Conservation (phyloP, 768 basidiomycete genomes). For the Artomyces pyxidatus region DNA sequence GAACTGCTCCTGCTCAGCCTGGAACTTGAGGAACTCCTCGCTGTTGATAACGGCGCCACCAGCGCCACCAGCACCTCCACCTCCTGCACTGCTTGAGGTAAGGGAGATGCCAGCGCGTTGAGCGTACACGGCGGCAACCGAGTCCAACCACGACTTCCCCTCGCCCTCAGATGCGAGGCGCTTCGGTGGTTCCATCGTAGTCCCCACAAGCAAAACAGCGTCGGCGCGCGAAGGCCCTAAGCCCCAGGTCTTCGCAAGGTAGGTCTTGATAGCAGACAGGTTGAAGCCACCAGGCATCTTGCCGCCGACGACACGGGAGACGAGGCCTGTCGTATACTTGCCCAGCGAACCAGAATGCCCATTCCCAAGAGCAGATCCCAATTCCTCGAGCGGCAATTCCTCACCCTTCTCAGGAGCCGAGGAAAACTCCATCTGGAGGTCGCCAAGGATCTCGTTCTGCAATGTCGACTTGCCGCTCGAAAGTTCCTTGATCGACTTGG, state of each 20-base stretch:
- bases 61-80: slow-evolving; percentile 47
- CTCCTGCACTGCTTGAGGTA: slow-evolving; percentile 55
- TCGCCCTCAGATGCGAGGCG: slow-evolving; percentile 87
- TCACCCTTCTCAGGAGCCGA: slow-evolving; percentile 98
- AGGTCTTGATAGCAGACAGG: slow-evolving; percentile 77
- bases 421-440: slow-evolving; percentile 89
- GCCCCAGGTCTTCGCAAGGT: slow-evolving; percentile 92
- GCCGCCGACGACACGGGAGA: slow-evolving; percentile 85
- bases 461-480: slow-evolving; percentile 98
- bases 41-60: slow-evolving; percentile 93
- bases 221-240: slow-evolving; percentile 88
- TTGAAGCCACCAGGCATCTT: slow-evolving; percentile 99
- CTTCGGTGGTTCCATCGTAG: slow-evolving; percentile 91
- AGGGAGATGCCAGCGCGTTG: slow-evolving; percentile 84
- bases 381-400: slow-evolving; percentile 92
- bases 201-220: slow-evolving; percentile 81
- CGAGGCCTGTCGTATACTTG: slow-evolving; percentile 86
- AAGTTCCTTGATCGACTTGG: slow-evolving; percentile 96
- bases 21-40: slow-evolving; percentile 97
- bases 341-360: slow-evolving; percentile 85
- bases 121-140: slow-evolving; percentile 77
- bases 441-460: slow-evolving; percentile 97
- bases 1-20: slow-evolving; percentile 86
- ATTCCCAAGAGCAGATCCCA: slow-evolving; percentile 74
- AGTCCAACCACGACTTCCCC: slow-evolving; percentile 90